Evolutionary conservation across 345 rosid genomes (phyloP).

Genomic region (Pistacia vera): DNA sequence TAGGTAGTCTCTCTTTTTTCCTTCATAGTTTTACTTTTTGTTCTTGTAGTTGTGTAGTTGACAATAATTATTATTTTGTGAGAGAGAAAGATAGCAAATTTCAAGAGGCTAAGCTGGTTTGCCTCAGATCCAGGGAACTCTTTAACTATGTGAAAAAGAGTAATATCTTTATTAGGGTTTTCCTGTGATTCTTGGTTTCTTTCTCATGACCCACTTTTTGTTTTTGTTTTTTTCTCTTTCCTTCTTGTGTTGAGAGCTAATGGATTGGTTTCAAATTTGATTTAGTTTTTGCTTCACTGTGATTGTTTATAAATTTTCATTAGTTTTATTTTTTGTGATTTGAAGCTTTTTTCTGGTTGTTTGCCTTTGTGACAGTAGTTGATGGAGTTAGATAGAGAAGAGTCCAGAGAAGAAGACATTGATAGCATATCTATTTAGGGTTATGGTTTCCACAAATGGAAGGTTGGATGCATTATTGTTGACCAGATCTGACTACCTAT

Average conservation of each 20-base stretch:
- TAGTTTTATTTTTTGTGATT: slow-evolving; percentile 24
- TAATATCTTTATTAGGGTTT: slow-evolving; percentile 39
- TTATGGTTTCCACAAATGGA: slow-evolving; percentile 38
- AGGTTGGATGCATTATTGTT: slow-evolving; percentile 39
- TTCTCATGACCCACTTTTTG: slow-evolving; percentile 46
- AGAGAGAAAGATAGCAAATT: slow-evolving; percentile 17
- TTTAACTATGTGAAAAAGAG: slow-evolving; percentile 34
- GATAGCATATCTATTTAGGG: slow-evolving; percentile 22
- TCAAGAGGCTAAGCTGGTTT: slow-evolving; percentile 54
- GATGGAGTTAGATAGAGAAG: slow-evolving; percentile 48
- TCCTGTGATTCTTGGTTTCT: slow-evolving; percentile 57
- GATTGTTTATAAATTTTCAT: not conserved
- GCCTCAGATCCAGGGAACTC: slow-evolving; percentile 72
- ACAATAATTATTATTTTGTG: slow-evolving; percentile 31
- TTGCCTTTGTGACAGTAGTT: slow-evolving; percentile 33
- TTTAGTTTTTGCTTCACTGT: slow-evolving; percentile 10
- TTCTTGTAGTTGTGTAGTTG: slow-evolving; percentile 12
- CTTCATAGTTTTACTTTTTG: slow-evolving; percentile 11
- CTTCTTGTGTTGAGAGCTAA: slow-evolving; percentile 38
- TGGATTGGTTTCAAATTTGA: slow-evolving; percentile 27
- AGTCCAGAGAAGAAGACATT: slow-evolving; percentile 36
- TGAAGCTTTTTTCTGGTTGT: slow-evolving; percentile 23
- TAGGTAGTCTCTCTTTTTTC: slow-evolving; percentile 20
- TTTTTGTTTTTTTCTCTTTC: slow-evolving; percentile 15
- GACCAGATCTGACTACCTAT: slow-evolving; percentile 45